Evolutionary conservation across 345 rosid genomes (phyloP), one percentile per base, ranked within the genome.

Genomic region (Salix koriyanagi): DNA sequence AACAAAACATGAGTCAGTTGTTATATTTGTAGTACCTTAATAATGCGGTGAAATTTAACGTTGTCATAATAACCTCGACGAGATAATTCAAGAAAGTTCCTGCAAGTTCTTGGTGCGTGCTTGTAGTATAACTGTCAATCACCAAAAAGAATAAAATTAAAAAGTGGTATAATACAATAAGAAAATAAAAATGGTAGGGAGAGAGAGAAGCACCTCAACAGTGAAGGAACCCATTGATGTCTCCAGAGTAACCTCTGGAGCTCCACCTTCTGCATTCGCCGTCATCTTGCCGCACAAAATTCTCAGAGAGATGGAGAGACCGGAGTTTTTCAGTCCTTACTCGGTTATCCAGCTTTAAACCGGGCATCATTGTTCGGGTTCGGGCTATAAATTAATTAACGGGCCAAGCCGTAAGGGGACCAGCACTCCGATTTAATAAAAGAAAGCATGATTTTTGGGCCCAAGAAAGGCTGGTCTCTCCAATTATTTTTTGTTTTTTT

Each of bases 221-320:
- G 96, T 88, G 88, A 96, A 89, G 37, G 93, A 76, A 23, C 97
- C 98, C 96, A 92, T 93, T 76, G 99, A 96, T 65, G 97, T 93
- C 82, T 93, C 98, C 2, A 96, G 89, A 23, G 98, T 96, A 37
- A 93, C 95, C 86, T 96, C 99, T 79, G 96, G 91, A 18, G 96
- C 81, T 16, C 92, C 91, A 37, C 90, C 97, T 83, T 94, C 98
- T 62, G 89, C 87, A 70, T 85, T 88, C 68, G 90, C 90, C 90
- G 88, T 78, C 97, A 94, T 92, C 80, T 78, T 79, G 61, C 5
- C 11, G 32, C 26, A 19, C 11, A n/a, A 58, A n/a, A 23, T 60
- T 60, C 25, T 23, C 65, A 46, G 18, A 14, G 15, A 46, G 52
- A 46, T 4, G 0, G 52, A 14, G 52, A 46, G 4, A 14, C 15